These are phyloP conservation scores for Fusarium equiseti DNA, from an alignment of 2,329 filamentous ascomycete genomes.

Conservation along the genomic window DNA sequence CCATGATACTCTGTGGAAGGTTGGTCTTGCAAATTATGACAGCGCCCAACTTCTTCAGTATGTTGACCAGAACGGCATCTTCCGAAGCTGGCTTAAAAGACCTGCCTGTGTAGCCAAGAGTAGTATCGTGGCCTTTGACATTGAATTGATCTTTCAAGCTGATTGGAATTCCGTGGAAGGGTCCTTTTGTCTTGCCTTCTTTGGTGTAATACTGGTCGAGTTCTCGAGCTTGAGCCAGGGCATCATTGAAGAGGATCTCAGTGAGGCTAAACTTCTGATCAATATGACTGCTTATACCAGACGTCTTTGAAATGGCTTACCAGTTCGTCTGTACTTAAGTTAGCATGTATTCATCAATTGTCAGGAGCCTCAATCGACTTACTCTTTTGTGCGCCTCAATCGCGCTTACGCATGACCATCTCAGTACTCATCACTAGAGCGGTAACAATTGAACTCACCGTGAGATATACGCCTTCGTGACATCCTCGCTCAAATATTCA, in stretches of 20 bases:
- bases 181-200: constrained; percentile 9
- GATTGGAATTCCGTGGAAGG: constrained; percentile 43
- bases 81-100: constrained; percentile 62
- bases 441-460: neutral
- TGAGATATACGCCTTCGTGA: constrained; percentile 16
- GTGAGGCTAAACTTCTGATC: constrained; percentile 6
- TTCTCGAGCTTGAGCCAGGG: constrained; percentile 24
- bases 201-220: constrained; percentile 16
- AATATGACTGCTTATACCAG: fast-evolving
- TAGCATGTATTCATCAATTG: neutral
- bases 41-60: constrained; percentile 63
- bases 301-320: neutral
- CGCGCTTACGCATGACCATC: neutral
- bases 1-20: constrained; percentile 37
- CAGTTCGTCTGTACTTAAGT: constrained; percentile 20
- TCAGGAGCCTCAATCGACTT: fast-evolving
- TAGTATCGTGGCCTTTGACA: constrained; percentile 67
- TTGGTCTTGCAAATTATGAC: constrained; percentile 58
- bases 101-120: constrained; percentile 67
- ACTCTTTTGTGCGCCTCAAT: constrained; percentile 27
- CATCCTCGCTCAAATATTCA: neutral
- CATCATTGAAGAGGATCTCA: constrained; percentile 39
- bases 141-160: constrained; percentile 71
- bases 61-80: constrained; percentile 62
- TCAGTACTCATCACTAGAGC: neutral